phyloP scores from a whole-genome alignment of 768 basidiomycete genomes.

The Auricularia auricula-judae region DNA sequence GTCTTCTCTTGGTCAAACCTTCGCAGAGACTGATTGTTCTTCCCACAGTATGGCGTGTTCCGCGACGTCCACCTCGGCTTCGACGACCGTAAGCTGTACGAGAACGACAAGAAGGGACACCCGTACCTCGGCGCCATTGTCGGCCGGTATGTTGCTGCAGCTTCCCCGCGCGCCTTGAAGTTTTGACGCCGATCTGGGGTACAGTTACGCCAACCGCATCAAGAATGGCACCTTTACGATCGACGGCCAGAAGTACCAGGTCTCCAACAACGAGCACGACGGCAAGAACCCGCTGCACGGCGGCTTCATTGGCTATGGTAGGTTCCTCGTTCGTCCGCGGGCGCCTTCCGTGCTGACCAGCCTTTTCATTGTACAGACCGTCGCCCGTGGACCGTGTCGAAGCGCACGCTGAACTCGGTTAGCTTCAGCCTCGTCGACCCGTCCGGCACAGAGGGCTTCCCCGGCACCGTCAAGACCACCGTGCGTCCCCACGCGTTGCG shows the following conservation, averaged over 20 bases:
- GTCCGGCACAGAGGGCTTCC: slow-evolving; percentile 41
- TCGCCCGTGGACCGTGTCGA: slow-evolving; percentile 41
- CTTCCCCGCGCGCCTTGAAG: slow-evolving; percentile 6
- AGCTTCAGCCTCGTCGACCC: slow-evolving; percentile 42
- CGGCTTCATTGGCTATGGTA: slow-evolving; percentile 33
- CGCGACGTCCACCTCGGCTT: slow-evolving; percentile 49
- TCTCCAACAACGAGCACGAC: slow-evolving; percentile 39
- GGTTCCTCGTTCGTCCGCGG: background rate
- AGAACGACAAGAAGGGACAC: slow-evolving; percentile 14
- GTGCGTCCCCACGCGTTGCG: background rate
- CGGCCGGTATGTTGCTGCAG: slow-evolving; percentile 10
- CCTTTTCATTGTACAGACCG: slow-evolving; percentile 26
- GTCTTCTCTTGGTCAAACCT: background rate
- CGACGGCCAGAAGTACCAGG: slow-evolving; percentile 36
- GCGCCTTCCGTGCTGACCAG: background rate
- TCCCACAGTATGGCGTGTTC: slow-evolving; percentile 21
- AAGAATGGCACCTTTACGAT: slow-evolving; percentile 21
- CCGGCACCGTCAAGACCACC: slow-evolving; percentile 23
- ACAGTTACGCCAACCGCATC: slow-evolving; percentile 39
- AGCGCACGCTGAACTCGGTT: slow-evolving; percentile 32
- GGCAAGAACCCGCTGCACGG: slow-evolving; percentile 45
- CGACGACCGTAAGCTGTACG: slow-evolving; percentile 29
- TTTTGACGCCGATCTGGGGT: slow-evolving; percentile 19
- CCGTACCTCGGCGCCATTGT: slow-evolving; percentile 37
- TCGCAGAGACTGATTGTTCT: background rate